A percentile compares a stretch with the other conserved stretches of the same genome.
These are phyloP conservation scores for Adenanthera pavonina DNA, from an alignment of 306 rosid genomes.

Conservation along the genomic window DNA sequence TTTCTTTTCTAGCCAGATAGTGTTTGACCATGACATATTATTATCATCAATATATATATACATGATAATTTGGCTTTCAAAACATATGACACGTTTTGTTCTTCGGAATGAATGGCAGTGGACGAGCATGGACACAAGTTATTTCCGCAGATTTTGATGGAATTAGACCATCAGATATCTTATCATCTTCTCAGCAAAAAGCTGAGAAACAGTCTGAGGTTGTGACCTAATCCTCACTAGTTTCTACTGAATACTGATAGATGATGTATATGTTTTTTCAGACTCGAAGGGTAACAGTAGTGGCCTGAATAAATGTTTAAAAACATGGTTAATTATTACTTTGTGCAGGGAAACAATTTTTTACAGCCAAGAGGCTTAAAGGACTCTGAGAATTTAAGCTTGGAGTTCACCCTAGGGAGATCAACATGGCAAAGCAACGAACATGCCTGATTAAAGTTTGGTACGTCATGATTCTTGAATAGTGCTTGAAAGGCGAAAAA, in stretches of 20 bases:
- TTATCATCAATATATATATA: neutral
- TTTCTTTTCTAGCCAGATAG: too few relatives aligned
- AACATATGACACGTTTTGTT: conserved; percentile 1
- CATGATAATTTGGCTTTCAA: neutral
- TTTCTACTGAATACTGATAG: neutral
- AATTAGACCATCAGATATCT: conserved; percentile 41
- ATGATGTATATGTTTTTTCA: neutral
- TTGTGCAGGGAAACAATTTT: conserved; percentile 61
- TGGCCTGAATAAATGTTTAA: neutral
- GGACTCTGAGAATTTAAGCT: conserved; percentile 60
- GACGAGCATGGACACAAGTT: conserved; percentile 52
- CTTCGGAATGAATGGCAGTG: conserved; percentile 46
- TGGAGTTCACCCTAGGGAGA: conserved; percentile 79
- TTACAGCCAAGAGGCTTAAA: conserved; percentile 49
- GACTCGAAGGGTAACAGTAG: neutral
- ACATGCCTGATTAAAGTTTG: conserved; percentile 38
- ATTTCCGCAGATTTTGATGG: conserved; percentile 47
- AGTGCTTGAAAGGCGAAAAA: conserved; percentile 20
- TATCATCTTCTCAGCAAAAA: conserved; percentile 50
- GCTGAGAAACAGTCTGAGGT: conserved; percentile 54
- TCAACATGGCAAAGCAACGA: conserved; percentile 54
- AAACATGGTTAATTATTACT: conserved; percentile 9
- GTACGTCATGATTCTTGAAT: conserved; percentile 33
- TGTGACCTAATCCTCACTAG: conserved; percentile 30
- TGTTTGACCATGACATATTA: neutral